Conservation (phyloP, 129 eudicot species). For the Deinandra increscens region DNA sequence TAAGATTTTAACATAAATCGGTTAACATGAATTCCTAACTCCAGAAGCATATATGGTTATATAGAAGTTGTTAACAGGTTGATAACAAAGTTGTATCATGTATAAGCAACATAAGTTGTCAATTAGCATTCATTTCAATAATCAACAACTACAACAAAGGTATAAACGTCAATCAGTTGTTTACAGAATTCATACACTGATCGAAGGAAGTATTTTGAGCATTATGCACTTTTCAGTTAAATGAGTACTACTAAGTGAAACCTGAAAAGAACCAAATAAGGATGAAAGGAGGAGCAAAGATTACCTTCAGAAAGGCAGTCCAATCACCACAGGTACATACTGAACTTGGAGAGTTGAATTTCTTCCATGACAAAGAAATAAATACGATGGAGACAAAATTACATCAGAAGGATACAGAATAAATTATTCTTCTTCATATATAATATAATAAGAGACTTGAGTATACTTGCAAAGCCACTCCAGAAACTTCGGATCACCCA, state of each 20-base stretch:
- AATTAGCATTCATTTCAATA: slow-evolving; percentile 16
- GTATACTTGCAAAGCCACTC: slow-evolving; percentile 17
- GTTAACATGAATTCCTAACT: too few relatives aligned
- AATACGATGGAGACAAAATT: neutral
- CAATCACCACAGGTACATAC: neutral
- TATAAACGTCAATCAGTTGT: slow-evolving; percentile 4
- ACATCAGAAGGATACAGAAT: slow-evolving; percentile 14
- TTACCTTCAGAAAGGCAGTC: slow-evolving; percentile 45
- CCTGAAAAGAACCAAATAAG: neutral
- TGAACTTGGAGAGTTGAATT: slow-evolving; percentile 21
- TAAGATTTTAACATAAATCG: too few relatives aligned
- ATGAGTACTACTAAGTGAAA: neutral
- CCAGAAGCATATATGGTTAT: neutral
- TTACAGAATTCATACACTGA: neutral
- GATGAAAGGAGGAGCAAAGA: neutral
- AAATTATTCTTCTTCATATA: neutral
- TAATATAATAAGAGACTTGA: neutral
- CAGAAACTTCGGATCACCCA: neutral
- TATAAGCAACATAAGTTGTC: slow-evolving; percentile 15
- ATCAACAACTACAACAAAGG: slow-evolving; percentile 20
- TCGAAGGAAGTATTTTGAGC: neutral
- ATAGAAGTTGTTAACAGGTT: neutral
- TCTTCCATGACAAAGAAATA: slow-evolving; percentile 14
- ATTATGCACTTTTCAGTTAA: neutral
- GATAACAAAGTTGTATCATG: slow-evolving; percentile 15